phyloP scores from a whole-genome alignment of 805 yeast genomes.

The Starmerella roubikii region DNA sequence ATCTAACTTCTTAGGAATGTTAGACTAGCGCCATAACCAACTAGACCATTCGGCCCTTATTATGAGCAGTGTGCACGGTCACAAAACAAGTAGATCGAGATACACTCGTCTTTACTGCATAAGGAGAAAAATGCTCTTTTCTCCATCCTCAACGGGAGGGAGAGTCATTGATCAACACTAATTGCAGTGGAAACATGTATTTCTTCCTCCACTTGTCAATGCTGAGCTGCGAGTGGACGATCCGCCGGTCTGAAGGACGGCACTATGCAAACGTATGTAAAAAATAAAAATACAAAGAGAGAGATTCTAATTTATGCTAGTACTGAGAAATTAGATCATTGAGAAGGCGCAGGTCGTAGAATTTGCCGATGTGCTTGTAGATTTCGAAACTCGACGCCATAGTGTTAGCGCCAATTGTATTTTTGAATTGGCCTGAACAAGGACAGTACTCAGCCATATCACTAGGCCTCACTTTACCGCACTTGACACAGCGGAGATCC shows the following conservation, averaged over 20 bases:
- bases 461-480: slow-evolving; percentile 51
- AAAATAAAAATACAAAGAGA: no score
- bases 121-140: no score
- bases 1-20: slow-evolving; percentile 14
- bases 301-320: neutral
- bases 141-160: no score
- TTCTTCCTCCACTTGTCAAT: no score
- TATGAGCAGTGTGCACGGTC: no score
- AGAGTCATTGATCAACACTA: neutral
- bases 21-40: slow-evolving; percentile 21
- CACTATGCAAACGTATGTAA: no score
- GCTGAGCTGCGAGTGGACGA: no score
- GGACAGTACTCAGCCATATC: slow-evolving; percentile 62
- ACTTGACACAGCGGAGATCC: slow-evolving; percentile 69
- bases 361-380: slow-evolving; percentile 45
- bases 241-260: no score
- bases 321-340: slow-evolving; percentile 20
- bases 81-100: slow-evolving; percentile 9
- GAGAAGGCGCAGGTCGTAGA: slow-evolving; percentile 48
- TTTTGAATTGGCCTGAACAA: slow-evolving; percentile 55
- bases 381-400: slow-evolving; percentile 35
- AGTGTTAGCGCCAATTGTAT: slow-evolving; percentile 1
- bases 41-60: slow-evolving; percentile 20
- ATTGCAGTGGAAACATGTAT: no score
- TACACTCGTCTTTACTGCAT: no score